phyloP scores from a whole-genome alignment of 768 basidiomycete genomes.

The Mycena pura region DNA sequence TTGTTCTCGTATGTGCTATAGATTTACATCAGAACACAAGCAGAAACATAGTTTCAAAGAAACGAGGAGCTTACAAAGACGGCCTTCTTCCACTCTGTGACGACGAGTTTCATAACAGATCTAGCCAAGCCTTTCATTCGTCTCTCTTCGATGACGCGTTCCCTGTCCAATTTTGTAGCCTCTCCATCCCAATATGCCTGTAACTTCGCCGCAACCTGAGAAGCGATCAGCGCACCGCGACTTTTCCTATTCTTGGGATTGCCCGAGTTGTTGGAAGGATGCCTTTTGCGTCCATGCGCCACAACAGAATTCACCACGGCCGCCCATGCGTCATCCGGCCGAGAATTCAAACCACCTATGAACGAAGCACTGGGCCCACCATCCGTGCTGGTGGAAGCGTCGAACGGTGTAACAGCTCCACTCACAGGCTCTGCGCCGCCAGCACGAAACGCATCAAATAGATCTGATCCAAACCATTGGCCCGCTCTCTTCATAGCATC shows the following conservation, averaged over 20 bases:
- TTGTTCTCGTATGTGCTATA: conserved; percentile 77
- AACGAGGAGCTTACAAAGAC: conserved; percentile 65
- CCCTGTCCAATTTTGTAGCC: conserved; percentile 66
- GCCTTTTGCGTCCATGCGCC: conserved; percentile 18
- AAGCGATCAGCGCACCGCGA: conserved; percentile 47
- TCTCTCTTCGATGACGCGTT: conserved; percentile 67
- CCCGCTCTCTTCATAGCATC: conserved; percentile 25
- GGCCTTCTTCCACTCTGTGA: conserved; percentile 87
- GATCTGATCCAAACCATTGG: conserved; percentile 23
- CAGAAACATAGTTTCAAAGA: background rate
- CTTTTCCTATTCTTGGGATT: conserved; percentile 37
- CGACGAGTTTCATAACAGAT: conserved; percentile 71
- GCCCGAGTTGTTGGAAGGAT: background rate
- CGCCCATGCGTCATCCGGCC: conserved; percentile 62
- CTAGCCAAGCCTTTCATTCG: conserved; percentile 71
- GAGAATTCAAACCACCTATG: conserved; percentile 30
- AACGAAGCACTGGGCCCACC: conserved; percentile 28
- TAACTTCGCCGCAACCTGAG: conserved; percentile 69
- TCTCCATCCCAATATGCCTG: conserved; percentile 78
- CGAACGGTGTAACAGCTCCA: background rate
- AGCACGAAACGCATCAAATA: conserved; percentile 10
- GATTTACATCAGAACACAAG: background rate
- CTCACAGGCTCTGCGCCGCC: background rate
- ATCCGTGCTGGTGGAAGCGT: background rate
- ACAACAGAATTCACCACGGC: conserved; percentile 57